Evolutionary conservation across 352 stramenopile species (phyloP).

Genomic region (Pythium pyrilobum): DNA sequence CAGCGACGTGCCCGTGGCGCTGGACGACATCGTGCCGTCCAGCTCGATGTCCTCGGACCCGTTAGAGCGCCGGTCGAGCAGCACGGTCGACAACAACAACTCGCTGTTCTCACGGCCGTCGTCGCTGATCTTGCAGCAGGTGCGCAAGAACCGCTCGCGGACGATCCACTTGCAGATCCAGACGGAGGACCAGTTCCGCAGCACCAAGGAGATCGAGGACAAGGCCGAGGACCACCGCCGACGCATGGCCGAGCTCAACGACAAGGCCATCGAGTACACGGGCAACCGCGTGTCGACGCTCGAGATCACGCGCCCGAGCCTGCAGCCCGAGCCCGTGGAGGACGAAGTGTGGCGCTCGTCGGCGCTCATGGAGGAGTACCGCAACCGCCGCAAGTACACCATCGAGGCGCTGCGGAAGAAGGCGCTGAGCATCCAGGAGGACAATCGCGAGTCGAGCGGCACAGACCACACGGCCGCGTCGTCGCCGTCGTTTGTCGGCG

Average conservation of each 20-base stretch:
- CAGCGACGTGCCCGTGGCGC: constrained; percentile 2
- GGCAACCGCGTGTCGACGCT: constrained; percentile 38
- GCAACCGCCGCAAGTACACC: constrained; percentile 11
- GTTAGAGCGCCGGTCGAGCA: background rate
- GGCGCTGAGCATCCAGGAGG: constrained; percentile 14
- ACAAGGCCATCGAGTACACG: constrained; percentile 33
- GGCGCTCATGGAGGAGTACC: constrained; percentile 14
- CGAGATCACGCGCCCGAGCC: constrained; percentile 9
- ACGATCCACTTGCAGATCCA: constrained; percentile 14
- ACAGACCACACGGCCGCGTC: constrained; percentile 12
- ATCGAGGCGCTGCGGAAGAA: constrained; percentile 19
- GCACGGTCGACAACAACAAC: constrained; percentile 1
- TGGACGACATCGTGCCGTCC: constrained; percentile 16
- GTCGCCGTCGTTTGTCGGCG: constrained; percentile 9
- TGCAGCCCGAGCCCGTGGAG: constrained; percentile 15
- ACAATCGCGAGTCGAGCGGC: constrained; percentile 13
- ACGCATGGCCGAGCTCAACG: constrained; percentile 70
- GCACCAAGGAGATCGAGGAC: constrained; percentile 38
- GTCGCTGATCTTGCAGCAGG: constrained; percentile 20
- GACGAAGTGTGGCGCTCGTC: constrained; percentile 28
- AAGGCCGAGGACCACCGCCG: constrained; percentile 44
- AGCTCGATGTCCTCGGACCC: constrained; percentile 1
- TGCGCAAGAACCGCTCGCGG: constrained; percentile 16
- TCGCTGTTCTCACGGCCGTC: constrained; percentile 15
- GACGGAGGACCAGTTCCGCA: constrained; percentile 32